phyloP scores from a whole-genome alignment of 2,329 filamentous ascomycete genomes.

The Aspergillus tanneri region DNA sequence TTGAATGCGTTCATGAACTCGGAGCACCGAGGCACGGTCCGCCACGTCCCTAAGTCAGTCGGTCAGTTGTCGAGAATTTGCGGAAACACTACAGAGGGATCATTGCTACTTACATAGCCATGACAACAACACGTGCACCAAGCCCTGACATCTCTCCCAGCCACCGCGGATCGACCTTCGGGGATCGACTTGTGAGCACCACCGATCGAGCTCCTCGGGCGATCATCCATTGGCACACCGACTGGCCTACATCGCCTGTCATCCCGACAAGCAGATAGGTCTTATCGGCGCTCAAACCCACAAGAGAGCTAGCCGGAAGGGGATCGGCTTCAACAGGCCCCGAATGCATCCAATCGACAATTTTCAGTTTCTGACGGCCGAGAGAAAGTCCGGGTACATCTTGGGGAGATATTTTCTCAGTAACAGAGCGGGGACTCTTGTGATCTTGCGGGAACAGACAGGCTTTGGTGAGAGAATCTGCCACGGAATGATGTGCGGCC shows the following conservation, averaged over 20 bases:
- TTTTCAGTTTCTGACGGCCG: background rate
- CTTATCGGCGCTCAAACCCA: slow-evolving; percentile 13
- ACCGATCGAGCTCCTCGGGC: slow-evolving; percentile 24
- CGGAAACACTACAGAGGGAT: too few relatives aligned
- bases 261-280: slow-evolving; percentile 28
- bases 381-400: background rate
- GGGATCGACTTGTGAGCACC: slow-evolving; percentile 27
- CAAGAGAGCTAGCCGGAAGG: slow-evolving; percentile 6
- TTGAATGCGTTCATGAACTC: slow-evolving; percentile 21
- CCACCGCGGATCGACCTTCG: slow-evolving; percentile 22
- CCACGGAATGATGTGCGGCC: background rate
- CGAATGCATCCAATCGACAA: slow-evolving; percentile 5
- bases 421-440: background rate
- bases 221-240: slow-evolving; percentile 30
- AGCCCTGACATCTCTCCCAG: slow-evolving; percentile 12
- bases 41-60: slow-evolving; percentile 15
- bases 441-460: background rate
- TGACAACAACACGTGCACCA: slow-evolving; percentile 10
- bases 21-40: slow-evolving; percentile 18
- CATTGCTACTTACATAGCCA: slow-evolving; percentile 9
- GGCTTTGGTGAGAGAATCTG: background rate
- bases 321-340: background rate
- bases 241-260: slow-evolving; percentile 25
- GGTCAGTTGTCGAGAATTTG: background rate
- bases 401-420: background rate